These are phyloP conservation scores for Wallacemonas sp. DNA, from an alignment of 208 protist species.

Conservation along the genomic window DNA sequence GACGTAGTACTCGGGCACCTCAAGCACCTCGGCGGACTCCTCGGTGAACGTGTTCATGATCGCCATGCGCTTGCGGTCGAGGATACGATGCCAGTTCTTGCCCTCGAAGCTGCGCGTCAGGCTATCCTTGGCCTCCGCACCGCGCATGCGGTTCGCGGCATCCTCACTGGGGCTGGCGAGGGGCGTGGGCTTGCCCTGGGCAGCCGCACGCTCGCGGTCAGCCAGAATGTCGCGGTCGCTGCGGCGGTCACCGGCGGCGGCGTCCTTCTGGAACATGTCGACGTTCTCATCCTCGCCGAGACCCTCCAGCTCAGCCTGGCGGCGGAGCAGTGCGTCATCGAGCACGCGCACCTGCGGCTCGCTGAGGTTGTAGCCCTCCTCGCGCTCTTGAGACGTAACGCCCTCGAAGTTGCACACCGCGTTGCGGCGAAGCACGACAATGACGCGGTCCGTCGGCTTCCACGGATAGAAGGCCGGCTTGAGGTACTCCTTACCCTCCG, in stretches of 20 bases:
- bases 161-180: conserved; percentile 5
- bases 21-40: conserved; percentile 57
- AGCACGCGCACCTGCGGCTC: conserved; percentile 57
- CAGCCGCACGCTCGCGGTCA: conserved; percentile 25
- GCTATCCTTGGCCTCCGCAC: conserved; percentile 18
- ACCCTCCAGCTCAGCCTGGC: conserved; percentile 21
- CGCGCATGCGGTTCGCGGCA: not conserved
- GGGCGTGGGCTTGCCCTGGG: conserved; percentile 27
- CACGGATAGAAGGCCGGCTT: conserved; percentile 69
- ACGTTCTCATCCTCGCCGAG: conserved; percentile 33
- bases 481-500: conserved; percentile 74
- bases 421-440: conserved; percentile 71
- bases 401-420: conserved; percentile 60
- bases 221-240: conserved; percentile 33
- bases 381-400: conserved; percentile 26
- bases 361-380: conserved; percentile 52
- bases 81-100: conserved; percentile 58
- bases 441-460: conserved; percentile 68
- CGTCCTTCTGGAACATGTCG: conserved; percentile 48
- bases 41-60: conserved; percentile 63
- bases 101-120: conserved; percentile 51
- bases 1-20: conserved; percentile 49
- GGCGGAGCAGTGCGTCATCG: conserved; percentile 48
- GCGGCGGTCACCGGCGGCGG: conserved; percentile 11
- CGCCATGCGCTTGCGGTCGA: conserved; percentile 50